Evolutionary conservation across 2,329 filamentous ascomycete species (phyloP).

Genomic region (Coniochaeta hoffmannii): DNA sequence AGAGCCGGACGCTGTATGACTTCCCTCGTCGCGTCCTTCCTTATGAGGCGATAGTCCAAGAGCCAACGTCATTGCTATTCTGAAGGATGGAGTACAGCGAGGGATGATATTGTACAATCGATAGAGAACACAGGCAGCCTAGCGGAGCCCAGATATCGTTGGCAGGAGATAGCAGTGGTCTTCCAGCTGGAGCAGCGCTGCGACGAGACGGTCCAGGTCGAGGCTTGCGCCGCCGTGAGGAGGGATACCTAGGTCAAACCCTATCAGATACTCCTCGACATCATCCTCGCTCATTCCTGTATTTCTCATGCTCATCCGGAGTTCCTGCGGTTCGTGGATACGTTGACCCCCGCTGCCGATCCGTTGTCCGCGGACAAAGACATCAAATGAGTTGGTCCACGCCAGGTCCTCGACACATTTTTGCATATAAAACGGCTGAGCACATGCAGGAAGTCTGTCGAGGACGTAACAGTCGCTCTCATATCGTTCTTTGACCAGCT

Average conservation of each 20-base stretch:
- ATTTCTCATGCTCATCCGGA: conserved; percentile 70
- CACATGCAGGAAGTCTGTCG: conserved; percentile 82
- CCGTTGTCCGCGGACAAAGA: conserved; percentile 88
- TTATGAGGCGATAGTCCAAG: too few relatives aligned
- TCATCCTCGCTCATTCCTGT: conserved; percentile 69
- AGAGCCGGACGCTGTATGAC: too few relatives aligned
- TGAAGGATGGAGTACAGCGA: too few relatives aligned
- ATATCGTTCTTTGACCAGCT: conserved; percentile 79
- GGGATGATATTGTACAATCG: too few relatives aligned
- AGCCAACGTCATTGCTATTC: too few relatives aligned
- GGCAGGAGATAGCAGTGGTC: too few relatives aligned
- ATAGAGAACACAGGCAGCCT: too few relatives aligned
- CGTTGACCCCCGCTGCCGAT: conserved; percentile 89
- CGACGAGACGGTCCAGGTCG: conserved; percentile 80
- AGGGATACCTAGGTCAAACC: conserved; percentile 83
- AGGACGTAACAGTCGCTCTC: conserved; percentile 88
- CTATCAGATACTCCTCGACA: conserved; percentile 86
- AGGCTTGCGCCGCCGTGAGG: conserved; percentile 88
- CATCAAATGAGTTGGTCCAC: conserved; percentile 88
- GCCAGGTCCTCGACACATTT: conserved; percentile 64
- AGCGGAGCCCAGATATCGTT: too few relatives aligned
- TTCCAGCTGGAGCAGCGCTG: too few relatives aligned
- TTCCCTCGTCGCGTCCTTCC: too few relatives aligned
- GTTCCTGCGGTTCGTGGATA: conserved; percentile 70
- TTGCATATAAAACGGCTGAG: conserved; percentile 88